Conservation (phyloP, 495 filamentous ascomycete genomes). For the Penicillium crystallinum region DNA sequence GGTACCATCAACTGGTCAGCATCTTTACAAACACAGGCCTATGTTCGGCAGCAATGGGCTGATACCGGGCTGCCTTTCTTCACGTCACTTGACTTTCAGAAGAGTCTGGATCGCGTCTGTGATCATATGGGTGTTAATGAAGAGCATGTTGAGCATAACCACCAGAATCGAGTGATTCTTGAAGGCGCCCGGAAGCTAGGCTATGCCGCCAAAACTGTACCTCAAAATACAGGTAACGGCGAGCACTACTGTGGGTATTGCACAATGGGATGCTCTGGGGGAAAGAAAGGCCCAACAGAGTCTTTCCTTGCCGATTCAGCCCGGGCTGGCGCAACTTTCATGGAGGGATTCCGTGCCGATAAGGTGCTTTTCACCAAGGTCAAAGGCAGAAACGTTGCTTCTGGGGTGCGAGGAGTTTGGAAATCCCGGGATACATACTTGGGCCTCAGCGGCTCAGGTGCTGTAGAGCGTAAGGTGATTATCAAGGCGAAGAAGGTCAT, state of each 20-base stretch:
- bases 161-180: slow-evolving; percentile 59
- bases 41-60: slow-evolving; percentile 80
- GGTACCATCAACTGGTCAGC: slow-evolving; percentile 88
- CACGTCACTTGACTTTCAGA: slow-evolving; percentile 67
- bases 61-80: slow-evolving; percentile 69
- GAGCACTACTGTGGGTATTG: slow-evolving; percentile 78
- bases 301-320: slow-evolving; percentile 76
- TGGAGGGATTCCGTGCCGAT: slow-evolving; percentile 70
- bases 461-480: slow-evolving; percentile 51
- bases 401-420: slow-evolving; percentile 69
- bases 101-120: slow-evolving; percentile 66
- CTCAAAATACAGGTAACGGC: slow-evolving; percentile 69
- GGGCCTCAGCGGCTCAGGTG: slow-evolving; percentile 45
- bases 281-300: slow-evolving; percentile 74
- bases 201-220: slow-evolving; percentile 62
- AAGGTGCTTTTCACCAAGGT: slow-evolving; percentile 60
- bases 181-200: slow-evolving; percentile 75
- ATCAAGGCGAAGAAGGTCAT: slow-evolving; percentile 82
- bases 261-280: slow-evolving; percentile 64
- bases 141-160: slow-evolving; percentile 62
- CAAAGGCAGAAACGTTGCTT: slow-evolving; percentile 52
- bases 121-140: slow-evolving; percentile 75
- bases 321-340: slow-evolving; percentile 66
- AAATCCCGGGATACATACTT: slow-evolving; percentile 60
- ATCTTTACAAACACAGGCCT: slow-evolving; percentile 74